These are phyloP conservation scores for Populus hybrid DNA, from an alignment of 441 rosid genomes.

Conservation along the genomic window DNA sequence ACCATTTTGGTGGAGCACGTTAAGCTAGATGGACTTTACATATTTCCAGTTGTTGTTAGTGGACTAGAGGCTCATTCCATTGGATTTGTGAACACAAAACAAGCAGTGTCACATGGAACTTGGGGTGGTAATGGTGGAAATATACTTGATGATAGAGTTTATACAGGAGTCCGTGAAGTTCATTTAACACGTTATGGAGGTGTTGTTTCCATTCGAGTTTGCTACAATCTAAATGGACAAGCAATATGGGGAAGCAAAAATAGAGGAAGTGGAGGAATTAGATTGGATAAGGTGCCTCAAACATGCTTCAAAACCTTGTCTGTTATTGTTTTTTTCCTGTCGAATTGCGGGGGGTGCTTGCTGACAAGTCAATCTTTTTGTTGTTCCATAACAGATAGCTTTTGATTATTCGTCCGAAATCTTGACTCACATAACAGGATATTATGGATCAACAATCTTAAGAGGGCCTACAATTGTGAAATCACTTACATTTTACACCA, in stretches of 20 bases:
- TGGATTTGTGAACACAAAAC: not conserved
- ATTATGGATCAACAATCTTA: conserved; percentile 25
- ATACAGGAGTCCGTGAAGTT: conserved; percentile 20
- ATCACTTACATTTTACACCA: conserved; percentile 76
- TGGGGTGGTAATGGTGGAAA: conserved; percentile 29
- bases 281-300: conserved; percentile 20
- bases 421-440: conserved; percentile 33
- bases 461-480: conserved; percentile 35
- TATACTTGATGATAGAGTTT: conserved; percentile 24
- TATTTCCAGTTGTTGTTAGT: not conserved
- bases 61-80: too few relatives aligned
- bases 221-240: conserved; percentile 27
- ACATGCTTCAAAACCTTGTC: not conserved
- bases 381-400: conserved; percentile 12
- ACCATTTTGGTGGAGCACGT: not conserved
- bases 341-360: not conserved
- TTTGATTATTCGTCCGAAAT: conserved; percentile 35
- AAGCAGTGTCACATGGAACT: conserved; percentile 12
- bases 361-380: not conserved
- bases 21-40: not conserved
- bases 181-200: conserved; percentile 22
- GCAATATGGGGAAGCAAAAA: conserved; percentile 22
- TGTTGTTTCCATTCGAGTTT: conserved; percentile 16
- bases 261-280: conserved; percentile 23
- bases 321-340: not conserved